Percentiles rank a stretch among this genome's conserved stretches.
These are phyloP conservation scores for Chaetomium globosum DNA, from an alignment of 2,329 filamentous ascomycete genomes.

Conservation along the genomic window DNA sequence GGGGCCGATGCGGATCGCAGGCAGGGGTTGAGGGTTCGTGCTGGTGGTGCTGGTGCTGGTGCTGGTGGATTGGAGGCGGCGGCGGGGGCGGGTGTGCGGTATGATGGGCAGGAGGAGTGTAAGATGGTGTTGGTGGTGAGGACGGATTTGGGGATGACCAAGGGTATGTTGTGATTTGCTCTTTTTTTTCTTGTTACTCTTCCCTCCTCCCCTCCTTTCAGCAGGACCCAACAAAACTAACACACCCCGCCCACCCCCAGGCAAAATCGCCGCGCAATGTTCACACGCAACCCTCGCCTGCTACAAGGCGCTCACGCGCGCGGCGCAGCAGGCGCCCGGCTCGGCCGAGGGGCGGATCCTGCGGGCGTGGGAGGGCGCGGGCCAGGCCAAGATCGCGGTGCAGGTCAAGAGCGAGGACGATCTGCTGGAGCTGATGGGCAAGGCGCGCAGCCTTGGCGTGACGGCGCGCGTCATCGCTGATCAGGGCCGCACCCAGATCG, in stretches of 20 bases:
- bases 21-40: conserved; percentile 54
- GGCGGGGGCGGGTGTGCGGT: conserved; percentile 30
- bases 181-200: background rate
- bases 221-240: background rate
- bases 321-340: conserved; percentile 54
- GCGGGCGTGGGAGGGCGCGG: conserved; percentile 78
- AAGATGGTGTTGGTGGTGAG: conserved; percentile 91
- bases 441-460: conserved; percentile 79
- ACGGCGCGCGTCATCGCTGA: conserved; percentile 90
- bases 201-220: background rate
- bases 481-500: conserved; percentile 96
- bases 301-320: conserved; percentile 77
- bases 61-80: conserved; percentile 5
- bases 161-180: conserved; percentile 62
- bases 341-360: conserved; percentile 66
- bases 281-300: conserved; percentile 95
- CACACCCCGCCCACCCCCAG: conserved; percentile 49
- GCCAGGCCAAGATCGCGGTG: conserved; percentile 91
- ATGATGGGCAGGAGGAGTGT: conserved; percentile 71
- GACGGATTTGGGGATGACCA: conserved; percentile 96
- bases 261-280: conserved; percentile 96
- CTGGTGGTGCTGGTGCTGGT: conserved; percentile 33
- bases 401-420: conserved; percentile 88
- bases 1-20: conserved; percentile 60
- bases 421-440: conserved; percentile 70